Evolutionary conservation across 2,329 filamentous ascomycete genomes (phyloP).

Genomic region (Talaromyces sp.): DNA sequence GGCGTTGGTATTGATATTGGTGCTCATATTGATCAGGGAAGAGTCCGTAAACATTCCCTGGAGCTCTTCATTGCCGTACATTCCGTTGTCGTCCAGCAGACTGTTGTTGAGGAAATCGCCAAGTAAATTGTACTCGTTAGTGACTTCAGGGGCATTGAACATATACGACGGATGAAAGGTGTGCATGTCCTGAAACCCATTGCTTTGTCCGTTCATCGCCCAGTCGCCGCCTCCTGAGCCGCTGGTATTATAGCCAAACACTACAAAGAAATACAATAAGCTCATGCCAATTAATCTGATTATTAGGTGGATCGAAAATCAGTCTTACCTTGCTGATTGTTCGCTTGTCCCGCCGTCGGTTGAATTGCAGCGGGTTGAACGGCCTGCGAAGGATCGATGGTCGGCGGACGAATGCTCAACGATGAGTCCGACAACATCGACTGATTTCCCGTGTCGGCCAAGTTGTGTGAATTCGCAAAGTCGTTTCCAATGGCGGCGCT

Average conservation of each 20-base stretch:
- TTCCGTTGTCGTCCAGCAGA: slow-evolving; percentile 77
- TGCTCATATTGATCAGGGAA: slow-evolving; percentile 49
- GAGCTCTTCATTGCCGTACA: slow-evolving; percentile 65
- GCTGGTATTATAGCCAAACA: slow-evolving; percentile 61
- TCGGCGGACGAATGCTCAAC: slow-evolving; percentile 52
- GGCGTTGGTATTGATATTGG: slow-evolving; percentile 31
- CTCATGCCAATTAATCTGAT: not conserved
- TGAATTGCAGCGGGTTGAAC: slow-evolving; percentile 64
- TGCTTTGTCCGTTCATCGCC: slow-evolving; percentile 69
- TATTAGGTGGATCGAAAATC: not conserved
- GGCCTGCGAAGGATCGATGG: slow-evolving; percentile 56
- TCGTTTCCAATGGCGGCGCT: slow-evolving; percentile 48
- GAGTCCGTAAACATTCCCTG: slow-evolving; percentile 62
- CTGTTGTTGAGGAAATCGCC: slow-evolving; percentile 95
- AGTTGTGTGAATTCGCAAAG: slow-evolving; percentile 50
- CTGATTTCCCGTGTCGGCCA: slow-evolving; percentile 52
- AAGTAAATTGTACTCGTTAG: slow-evolving; percentile 92
- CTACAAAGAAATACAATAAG: slow-evolving; percentile 45
- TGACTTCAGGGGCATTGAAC: slow-evolving; percentile 91
- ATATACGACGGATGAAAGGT: slow-evolving; percentile 91
- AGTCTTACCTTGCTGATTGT: slow-evolving; percentile 22
- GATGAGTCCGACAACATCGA: slow-evolving; percentile 43
- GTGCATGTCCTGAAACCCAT: slow-evolving; percentile 84
- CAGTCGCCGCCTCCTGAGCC: slow-evolving; percentile 68
- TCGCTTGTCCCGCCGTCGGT: slow-evolving; percentile 62